These are phyloP conservation scores for Dryas drummondii DNA, from an alignment of 306 rosid species.

Conservation along the genomic window DNA sequence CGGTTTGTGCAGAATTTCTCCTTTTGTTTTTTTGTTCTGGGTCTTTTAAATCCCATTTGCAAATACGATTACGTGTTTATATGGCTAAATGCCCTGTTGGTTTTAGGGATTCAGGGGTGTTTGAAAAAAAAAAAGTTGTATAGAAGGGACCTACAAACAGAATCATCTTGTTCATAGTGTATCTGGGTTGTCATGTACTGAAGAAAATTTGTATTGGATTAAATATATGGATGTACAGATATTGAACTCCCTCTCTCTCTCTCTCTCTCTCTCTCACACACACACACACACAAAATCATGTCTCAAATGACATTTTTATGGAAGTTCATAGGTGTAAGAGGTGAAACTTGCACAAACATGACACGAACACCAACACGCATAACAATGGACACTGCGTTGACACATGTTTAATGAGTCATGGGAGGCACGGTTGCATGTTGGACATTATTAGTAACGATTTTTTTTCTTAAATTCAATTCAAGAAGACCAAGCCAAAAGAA, in stretches of 20 bases:
- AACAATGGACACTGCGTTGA: too few species aligned
- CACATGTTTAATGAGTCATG: background rate
- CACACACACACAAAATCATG: background rate
- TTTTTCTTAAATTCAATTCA: too few species aligned
- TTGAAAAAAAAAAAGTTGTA: slow-evolving; percentile 25
- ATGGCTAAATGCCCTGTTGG: slow-evolving; percentile 28
- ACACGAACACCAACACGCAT: background rate
- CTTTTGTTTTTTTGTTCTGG: slow-evolving; percentile 30
- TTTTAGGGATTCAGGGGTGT: slow-evolving; percentile 25
- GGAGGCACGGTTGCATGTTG: background rate
- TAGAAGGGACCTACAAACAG: slow-evolving; percentile 32
- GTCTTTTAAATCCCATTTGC: slow-evolving; percentile 37
- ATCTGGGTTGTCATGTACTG: slow-evolving; percentile 6
- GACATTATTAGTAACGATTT: too few species aligned
- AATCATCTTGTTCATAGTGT: slow-evolving; percentile 28
- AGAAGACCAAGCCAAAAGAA: background rate
- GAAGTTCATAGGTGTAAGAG: background rate
- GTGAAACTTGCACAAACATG: background rate
- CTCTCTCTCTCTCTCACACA: background rate
- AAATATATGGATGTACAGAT: slow-evolving; percentile 33
- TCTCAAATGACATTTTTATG: background rate
- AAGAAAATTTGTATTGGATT: slow-evolving; percentile 10
- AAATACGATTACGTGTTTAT: slow-evolving; percentile 39
- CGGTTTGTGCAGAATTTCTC: slow-evolving; percentile 53
- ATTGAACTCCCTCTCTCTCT: background rate